These are phyloP conservation scores for Termitomyces sp. DNA, from an alignment of 768 basidiomycete genomes.

Conservation along the genomic window DNA sequence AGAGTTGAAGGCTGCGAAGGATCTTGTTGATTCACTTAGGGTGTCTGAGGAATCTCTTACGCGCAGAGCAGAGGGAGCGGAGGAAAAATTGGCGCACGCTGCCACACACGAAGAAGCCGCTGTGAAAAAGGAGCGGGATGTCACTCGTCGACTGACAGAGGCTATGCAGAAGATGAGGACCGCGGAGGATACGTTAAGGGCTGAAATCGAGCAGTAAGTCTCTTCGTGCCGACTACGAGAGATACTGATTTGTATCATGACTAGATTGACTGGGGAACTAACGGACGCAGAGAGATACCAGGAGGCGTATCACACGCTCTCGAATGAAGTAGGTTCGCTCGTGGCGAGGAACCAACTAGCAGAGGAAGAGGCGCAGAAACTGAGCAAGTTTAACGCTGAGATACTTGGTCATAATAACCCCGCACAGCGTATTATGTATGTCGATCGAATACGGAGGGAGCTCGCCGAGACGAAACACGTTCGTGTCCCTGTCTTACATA, in stretches of 20 bases:
- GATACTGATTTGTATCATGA: background rate
- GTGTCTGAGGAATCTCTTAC: constrained; percentile 18
- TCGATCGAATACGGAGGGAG: constrained; percentile 80
- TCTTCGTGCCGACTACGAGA: background rate
- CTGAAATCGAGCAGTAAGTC: constrained; percentile 67
- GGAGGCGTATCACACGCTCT: constrained; percentile 64
- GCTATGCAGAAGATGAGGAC: constrained; percentile 53
- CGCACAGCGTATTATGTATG: constrained; percentile 81
- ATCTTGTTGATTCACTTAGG: constrained; percentile 17
- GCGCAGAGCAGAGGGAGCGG: constrained; percentile 17
- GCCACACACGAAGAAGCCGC: constrained; percentile 27
- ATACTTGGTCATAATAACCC: constrained; percentile 84
- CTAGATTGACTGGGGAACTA: constrained; percentile 48
- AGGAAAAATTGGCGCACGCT: constrained; percentile 24
- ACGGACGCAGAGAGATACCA: constrained; percentile 61
- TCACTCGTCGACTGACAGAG: constrained; percentile 42
- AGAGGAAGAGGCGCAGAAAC: constrained; percentile 71
- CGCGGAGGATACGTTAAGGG: constrained; percentile 65
- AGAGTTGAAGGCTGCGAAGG: constrained; percentile 20
- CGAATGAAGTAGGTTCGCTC: constrained; percentile 61
- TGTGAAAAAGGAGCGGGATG: constrained; percentile 44
- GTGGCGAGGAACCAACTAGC: constrained; percentile 71
- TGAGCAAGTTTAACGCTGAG: constrained; percentile 82
- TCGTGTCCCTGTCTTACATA: constrained; percentile 21
- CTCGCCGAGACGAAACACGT: constrained; percentile 81